Evolutionary conservation across 2,329 filamentous ascomycete genomes (phyloP), one percentile per base, ranked within the genome.

Genomic region (Aspergillus alliaceus): DNA sequence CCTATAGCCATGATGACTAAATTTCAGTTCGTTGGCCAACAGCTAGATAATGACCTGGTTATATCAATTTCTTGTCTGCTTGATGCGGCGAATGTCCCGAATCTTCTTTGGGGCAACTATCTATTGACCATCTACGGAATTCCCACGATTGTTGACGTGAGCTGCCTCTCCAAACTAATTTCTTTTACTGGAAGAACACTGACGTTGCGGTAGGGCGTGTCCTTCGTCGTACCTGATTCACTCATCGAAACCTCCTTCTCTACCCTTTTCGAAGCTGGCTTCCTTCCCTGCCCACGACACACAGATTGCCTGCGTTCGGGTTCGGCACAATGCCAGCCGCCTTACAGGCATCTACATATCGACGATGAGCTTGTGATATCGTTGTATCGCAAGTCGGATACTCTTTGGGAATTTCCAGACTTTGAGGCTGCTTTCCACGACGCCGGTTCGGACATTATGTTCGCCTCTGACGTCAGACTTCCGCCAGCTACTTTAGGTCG

Each of bases 101-200:
- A 67, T 58, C 37, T 69, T 35, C 62, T 70, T 4, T 68, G 63
- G 66, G 69, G 65, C n/a, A 68, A 70, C 54, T 69, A 64, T 57
- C 59, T 70, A 44, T 57, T 70, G 39, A 69, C 66, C 27, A 56
- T 69, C 34, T 69, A 69, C 44, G 66, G 69, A 8, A 62, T 70
- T n/a, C 66, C 67, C 8, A 64, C 64, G 0, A 54, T 65, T 51
- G 59, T 64, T 59, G 57, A 66, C 24, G 59, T 67, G 1, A 55
- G 53, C 61, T 44, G 54, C 18, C 37, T 40, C 6, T 40, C 29
- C 40, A 12, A 9, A 15, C 8, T n/a, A n/a, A 39, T n/a, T 20
- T 25, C 20, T 25, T 6, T 9, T 15, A 12, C 39, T 35, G 15
- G 11, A 20, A 32, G 9, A 34, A 9, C 27, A 49, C 46, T 40